A percentile compares a stretch with the other conserved stretches of the same genome.
Evolutionary conservation across 2,329 filamentous ascomycete genomes (phyloP).

Genomic region (Colletotrichum liriopes): DNA sequence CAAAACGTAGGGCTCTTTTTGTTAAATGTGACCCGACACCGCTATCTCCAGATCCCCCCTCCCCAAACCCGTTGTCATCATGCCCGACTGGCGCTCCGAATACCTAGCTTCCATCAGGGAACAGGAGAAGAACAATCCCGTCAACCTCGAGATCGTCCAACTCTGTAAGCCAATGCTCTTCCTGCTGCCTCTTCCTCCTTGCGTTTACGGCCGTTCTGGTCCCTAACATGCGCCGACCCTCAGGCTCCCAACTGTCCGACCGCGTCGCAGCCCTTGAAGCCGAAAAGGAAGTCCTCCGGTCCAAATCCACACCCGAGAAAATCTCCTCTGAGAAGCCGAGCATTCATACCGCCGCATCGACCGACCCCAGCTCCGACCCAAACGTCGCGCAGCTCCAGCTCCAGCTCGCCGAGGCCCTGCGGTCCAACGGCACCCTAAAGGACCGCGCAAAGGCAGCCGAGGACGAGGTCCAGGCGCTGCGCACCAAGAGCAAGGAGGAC

Average conservation of each 20-base stretch:
- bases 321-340: slow-evolving; percentile 45
- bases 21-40: background rate
- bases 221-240: slow-evolving; percentile 7
- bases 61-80: slow-evolving; percentile 45
- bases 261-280: slow-evolving; percentile 76
- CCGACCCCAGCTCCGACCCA: slow-evolving; percentile 49
- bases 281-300: slow-evolving; percentile 63
- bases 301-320: slow-evolving; percentile 47
- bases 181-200: background rate
- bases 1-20: background rate
- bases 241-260: slow-evolving; percentile 78
- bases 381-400: slow-evolving; percentile 69
- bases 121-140: slow-evolving; percentile 76
- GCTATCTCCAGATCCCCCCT: background rate
- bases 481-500: slow-evolving; percentile 72
- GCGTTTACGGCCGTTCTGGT: background rate
- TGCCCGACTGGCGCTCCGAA: slow-evolving; percentile 84
- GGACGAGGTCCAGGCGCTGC: slow-evolving; percentile 76
- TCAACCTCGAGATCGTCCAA: slow-evolving; percentile 79
- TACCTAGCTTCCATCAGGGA: slow-evolving; percentile 83
- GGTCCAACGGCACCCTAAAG: slow-evolving; percentile 79
- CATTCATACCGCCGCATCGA: background rate
- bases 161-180: slow-evolving; percentile 74
- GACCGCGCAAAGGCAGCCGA: slow-evolving; percentile 74
- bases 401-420: slow-evolving; percentile 84